Evolutionary conservation across 306 rosid genomes (phyloP), one percentile per base, ranked within the genome.

Genomic region (Rubus parviflorus): DNA sequence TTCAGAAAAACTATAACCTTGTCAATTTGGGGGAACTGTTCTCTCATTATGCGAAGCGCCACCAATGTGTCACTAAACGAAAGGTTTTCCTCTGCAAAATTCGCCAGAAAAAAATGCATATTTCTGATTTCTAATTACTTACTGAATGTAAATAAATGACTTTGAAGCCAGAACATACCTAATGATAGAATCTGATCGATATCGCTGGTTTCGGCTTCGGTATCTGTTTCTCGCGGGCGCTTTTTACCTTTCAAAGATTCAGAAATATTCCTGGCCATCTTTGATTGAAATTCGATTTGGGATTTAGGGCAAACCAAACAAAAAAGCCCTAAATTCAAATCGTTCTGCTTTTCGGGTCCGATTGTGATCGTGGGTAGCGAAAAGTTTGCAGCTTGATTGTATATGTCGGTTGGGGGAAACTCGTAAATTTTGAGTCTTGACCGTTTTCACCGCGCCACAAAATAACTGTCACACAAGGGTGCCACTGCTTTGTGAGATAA

Each of bases 41-140:
- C 94, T 87, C 93, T 88, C 96, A 95, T 92, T 70, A 95, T 92
- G 23, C 88, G 97, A 80, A 92, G 96, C 65, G 96, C 99, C 75
- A 91, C 87, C 68, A 92, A 72, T n/a, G 99, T 89, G 72, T 92
- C 97, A 70, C 88, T 75, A 69, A 95, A 92, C 47, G 88, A 76
- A 41, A 95, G 97, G 83, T 82, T 87, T 60, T 89, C 84, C 88
- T 88, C 99, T 92, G 90, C 72, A 81, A 30, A 30, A 72, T 84
- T 51, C 25, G 49, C 70, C 63, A 53, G 62, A 68, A 38, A 46
- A 42, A 47, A n/a, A 25, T 5, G 25, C 2, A 11, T 22, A 16
- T 25, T 74, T 45, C 46, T 5, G 56, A 74, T 25, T 23, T 11
- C 14, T 9, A 30, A 2, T 46, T 16, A 23, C 69, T 43, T 17